Evolutionary conservation across 352 stramenopile species (phyloP).

Genomic region (Pythium diclinum): DNA sequence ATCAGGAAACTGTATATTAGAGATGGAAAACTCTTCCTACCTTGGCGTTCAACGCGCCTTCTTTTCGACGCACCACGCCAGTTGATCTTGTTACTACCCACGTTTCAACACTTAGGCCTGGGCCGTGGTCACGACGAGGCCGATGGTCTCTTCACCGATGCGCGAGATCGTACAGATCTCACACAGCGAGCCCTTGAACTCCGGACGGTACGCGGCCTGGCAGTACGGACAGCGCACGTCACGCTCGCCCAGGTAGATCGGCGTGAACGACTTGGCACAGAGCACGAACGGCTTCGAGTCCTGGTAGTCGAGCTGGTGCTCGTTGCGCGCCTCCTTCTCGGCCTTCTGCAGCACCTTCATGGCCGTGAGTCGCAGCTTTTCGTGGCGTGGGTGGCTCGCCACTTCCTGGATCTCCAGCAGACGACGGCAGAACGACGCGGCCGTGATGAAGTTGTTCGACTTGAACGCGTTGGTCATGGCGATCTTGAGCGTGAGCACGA

Average conservation of each 20-base stretch:
- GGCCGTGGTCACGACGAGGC: constrained; percentile 86
- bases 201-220: constrained; percentile 84
- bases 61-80: neutral
- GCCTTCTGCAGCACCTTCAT: constrained; percentile 98
- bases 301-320: constrained; percentile 97
- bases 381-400: constrained; percentile 78
- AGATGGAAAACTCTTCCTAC: neutral
- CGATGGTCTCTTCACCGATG: constrained; percentile 95
- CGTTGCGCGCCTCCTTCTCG: constrained; percentile 98
- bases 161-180: constrained; percentile 91
- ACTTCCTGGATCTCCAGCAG: constrained; percentile 98
- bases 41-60: neutral
- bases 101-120: constrained; percentile 19
- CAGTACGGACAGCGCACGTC: constrained; percentile 96
- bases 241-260: constrained; percentile 92
- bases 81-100: neutral
- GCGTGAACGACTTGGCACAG: constrained; percentile 92
- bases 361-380: constrained; percentile 94
- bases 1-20: constrained; percentile 6
- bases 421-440: constrained; percentile 97
- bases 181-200: constrained; percentile 90
- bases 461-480: constrained; percentile 99
- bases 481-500: constrained; percentile 97
- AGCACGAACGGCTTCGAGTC: constrained; percentile 96
- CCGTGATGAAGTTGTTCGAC: constrained; percentile 99